Conservation (phyloP, 768 basidiomycete species). For the Clavulina sp. region DNA sequence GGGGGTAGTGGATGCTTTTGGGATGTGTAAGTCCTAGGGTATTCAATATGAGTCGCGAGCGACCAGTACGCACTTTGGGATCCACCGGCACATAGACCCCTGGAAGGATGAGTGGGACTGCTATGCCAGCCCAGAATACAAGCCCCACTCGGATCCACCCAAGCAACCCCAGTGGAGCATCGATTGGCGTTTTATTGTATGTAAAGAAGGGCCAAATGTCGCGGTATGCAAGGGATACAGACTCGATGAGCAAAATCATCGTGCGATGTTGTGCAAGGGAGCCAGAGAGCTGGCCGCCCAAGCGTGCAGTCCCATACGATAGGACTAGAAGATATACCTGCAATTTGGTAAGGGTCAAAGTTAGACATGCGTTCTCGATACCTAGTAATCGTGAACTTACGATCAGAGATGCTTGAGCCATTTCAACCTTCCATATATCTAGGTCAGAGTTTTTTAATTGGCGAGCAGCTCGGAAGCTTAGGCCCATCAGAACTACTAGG, state of each 20-base stretch:
- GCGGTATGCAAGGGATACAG: slow-evolving; percentile 26
- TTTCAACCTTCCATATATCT: no score
- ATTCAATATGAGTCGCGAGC: neutral
- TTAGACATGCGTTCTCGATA: no score
- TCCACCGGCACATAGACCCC: slow-evolving; percentile 41
- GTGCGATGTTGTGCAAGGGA: neutral
- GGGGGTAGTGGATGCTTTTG: slow-evolving; percentile 21
- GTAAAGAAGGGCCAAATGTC: slow-evolving; percentile 40
- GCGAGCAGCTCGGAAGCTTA: no score
- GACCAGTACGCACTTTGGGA: slow-evolving; percentile 23
- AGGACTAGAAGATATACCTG: no score
- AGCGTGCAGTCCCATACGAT: no score
- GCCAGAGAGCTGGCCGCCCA: no score
- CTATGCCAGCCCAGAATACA: slow-evolving; percentile 27
- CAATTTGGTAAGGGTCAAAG: no score
- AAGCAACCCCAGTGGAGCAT: slow-evolving; percentile 28
- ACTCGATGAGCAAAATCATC: slow-evolving; percentile 12
- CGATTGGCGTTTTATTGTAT: slow-evolving; percentile 29
- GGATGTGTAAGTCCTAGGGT: neutral
- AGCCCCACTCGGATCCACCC: slow-evolving; percentile 36
- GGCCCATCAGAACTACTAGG: no score
- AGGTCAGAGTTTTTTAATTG: no score
- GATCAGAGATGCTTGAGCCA: no score
- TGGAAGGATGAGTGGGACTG: slow-evolving; percentile 39
- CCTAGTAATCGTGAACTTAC: no score